Conservation (phyloP, 345 rosid genomes). For the Sonneratia alba region DNA sequence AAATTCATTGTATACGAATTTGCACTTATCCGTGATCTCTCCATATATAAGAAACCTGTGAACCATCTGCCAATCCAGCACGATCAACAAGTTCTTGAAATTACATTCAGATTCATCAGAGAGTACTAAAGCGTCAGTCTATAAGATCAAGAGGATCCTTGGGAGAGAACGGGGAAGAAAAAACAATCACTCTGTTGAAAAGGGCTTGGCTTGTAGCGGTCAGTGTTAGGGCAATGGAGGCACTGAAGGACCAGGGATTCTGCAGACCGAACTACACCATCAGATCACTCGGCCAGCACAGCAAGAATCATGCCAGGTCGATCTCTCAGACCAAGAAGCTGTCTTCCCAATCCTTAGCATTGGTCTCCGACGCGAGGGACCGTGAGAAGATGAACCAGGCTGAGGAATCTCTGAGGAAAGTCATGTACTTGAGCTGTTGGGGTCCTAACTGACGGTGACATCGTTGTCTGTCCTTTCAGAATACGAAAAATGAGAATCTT, state of each 20-base stretch:
- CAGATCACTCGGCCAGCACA: constrained; percentile 31
- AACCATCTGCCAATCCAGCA: neutral
- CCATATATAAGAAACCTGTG: neutral
- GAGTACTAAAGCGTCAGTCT: too few species aligned
- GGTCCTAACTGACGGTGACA: constrained; percentile 23
- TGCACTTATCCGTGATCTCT: neutral
- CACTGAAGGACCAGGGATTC: constrained; percentile 45
- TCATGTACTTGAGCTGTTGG: constrained; percentile 62
- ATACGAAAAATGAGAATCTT: too few species aligned
- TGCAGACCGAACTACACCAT: constrained; percentile 47
- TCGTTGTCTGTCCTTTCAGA: too few species aligned
- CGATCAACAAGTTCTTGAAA: constrained; percentile 1
- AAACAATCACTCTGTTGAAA: constrained; percentile 17
- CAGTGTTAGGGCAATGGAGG: constrained; percentile 17
- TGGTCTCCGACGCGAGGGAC: too few species aligned
- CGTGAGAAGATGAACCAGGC: neutral
- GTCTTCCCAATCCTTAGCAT: too few species aligned
- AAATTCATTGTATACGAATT: neutral
- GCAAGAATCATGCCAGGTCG: too few species aligned
- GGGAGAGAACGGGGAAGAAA: too few species aligned
- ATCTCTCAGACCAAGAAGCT: too few species aligned
- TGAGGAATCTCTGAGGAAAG: constrained; percentile 39
- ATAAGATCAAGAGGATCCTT: too few species aligned
- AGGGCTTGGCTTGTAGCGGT: constrained; percentile 44
- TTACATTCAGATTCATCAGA: too few species aligned